Conservation (phyloP, 169 alveolate species). For the Plasmodium vivax region DNA sequence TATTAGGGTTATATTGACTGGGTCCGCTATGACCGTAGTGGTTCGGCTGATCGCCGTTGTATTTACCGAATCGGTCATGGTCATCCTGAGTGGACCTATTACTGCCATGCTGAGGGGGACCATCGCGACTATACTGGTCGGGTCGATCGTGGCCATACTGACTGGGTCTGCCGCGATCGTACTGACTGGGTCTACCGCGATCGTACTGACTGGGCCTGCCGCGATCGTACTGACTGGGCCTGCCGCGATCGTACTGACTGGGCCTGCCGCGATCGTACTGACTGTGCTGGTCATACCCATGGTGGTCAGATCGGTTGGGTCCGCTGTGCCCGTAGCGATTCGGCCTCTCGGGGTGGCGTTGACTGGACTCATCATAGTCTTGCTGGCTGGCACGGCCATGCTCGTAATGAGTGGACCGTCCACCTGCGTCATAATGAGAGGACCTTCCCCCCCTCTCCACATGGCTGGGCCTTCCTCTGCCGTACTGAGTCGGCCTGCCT, state of each 20-base stretch:
- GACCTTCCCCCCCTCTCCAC: neutral
- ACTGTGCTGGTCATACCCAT: neutral
- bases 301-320: too few species aligned
- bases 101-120: neutral
- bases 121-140: too few species aligned
- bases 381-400: neutral
- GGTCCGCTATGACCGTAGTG: neutral
- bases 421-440: neutral
- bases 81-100: neutral
- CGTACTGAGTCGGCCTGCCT: neutral
- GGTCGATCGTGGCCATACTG: too few species aligned
- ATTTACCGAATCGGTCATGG: neutral
- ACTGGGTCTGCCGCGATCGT: neutral
- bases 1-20: neutral
- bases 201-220: neutral
- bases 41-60: neutral
- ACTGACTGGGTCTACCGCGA: too few species aligned
- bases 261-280: neutral
- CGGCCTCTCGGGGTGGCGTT: neutral
- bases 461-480: neutral
- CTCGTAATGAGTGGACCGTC: neutral
- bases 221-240: neutral
- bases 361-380: neutral
- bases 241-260: neutral
- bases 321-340: too few species aligned